Evolutionary conservation across 495 filamentous ascomycete genomes (phyloP).

Genomic region (Xylaria sp.): DNA sequence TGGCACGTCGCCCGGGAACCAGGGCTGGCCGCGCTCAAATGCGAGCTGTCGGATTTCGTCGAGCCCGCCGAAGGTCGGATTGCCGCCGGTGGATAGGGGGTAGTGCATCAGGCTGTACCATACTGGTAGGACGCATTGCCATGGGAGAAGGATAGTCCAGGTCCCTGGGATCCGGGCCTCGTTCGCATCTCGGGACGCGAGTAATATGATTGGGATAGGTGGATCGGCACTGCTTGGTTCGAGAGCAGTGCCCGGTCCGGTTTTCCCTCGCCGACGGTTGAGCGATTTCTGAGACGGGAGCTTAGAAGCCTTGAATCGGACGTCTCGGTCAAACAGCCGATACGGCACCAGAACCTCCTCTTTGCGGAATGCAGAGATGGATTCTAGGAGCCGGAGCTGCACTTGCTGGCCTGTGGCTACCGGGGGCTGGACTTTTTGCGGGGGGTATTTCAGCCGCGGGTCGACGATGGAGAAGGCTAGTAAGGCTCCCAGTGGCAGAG

Average conservation of each 20-base stretch:
- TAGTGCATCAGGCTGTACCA: slow-evolving; percentile 91
- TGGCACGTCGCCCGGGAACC: slow-evolving; percentile 90
- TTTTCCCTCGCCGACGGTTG: slow-evolving; percentile 79
- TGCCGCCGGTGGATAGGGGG: slow-evolving; percentile 79
- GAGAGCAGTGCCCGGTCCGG: slow-evolving; percentile 69
- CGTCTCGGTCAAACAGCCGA: slow-evolving; percentile 71
- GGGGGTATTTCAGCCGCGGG: slow-evolving; percentile 80
- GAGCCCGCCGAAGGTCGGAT: slow-evolving; percentile 82
- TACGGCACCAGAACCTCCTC: slow-evolving; percentile 63
- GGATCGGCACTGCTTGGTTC: slow-evolving; percentile 71
- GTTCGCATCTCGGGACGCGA: slow-evolving; percentile 60
- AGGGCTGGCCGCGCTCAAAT: slow-evolving; percentile 79
- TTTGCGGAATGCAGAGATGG: slow-evolving; percentile 73
- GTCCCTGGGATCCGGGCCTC: slow-evolving; percentile 64
- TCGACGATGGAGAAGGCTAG: slow-evolving; percentile 78
- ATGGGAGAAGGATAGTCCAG: slow-evolving; percentile 89
- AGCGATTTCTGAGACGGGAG: slow-evolving; percentile 85
- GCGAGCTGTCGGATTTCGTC: slow-evolving; percentile 79
- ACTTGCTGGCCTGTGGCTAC: slow-evolving; percentile 60
- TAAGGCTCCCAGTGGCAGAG: slow-evolving; percentile 74
- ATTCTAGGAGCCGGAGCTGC: slow-evolving; percentile 49
- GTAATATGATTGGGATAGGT: slow-evolving; percentile 77
- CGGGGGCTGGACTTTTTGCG: slow-evolving; percentile 50
- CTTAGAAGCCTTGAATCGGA: slow-evolving; percentile 62
- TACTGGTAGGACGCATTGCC: slow-evolving; percentile 85